Percentiles rank a stretch among this genome's conserved stretches.
Conservation (phyloP, 306 rosid genomes). For the Corylus avellana region DNA sequence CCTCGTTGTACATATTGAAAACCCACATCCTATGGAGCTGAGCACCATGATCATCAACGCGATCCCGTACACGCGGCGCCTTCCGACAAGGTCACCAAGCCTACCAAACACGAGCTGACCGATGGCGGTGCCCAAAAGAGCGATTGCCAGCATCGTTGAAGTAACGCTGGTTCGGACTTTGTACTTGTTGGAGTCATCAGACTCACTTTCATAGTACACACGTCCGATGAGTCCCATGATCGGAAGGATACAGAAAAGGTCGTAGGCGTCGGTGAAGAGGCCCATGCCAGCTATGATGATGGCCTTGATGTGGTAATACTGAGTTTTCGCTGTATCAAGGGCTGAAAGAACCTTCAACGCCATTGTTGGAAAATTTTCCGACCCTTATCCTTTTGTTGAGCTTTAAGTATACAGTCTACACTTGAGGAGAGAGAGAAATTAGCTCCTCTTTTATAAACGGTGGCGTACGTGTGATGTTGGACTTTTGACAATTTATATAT, state of each 20-base stretch:
- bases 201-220: slow-evolving; percentile 29
- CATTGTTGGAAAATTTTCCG: slow-evolving; percentile 27
- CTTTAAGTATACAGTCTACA: too few relatives aligned
- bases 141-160: slow-evolving; percentile 37
- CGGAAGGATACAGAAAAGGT: slow-evolving; percentile 61
- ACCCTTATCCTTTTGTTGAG: background rate
- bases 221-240: slow-evolving; percentile 51
- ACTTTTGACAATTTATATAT: too few relatives aligned
- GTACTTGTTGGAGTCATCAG: background rate
- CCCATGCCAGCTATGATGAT: slow-evolving; percentile 83
- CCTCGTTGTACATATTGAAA: slow-evolving; percentile 56
- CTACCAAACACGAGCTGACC: slow-evolving; percentile 64
- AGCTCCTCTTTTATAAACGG: too few relatives aligned
- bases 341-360: slow-evolving; percentile 48
- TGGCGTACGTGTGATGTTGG: too few relatives aligned
- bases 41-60: slow-evolving; percentile 56
- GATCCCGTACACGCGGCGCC: slow-evolving; percentile 58
- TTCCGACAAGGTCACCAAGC: slow-evolving; percentile 57
- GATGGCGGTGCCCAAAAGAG: slow-evolving; percentile 50
- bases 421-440: too few relatives aligned
- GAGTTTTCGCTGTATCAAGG: slow-evolving; percentile 67
- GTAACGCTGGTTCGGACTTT: slow-evolving; percentile 17
- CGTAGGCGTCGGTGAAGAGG: slow-evolving; percentile 75
- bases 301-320: slow-evolving; percentile 80
- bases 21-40: slow-evolving; percentile 59